phyloP scores from a whole-genome alignment of 305 asterid genomes.

The Fraxinus baroniana region DNA sequence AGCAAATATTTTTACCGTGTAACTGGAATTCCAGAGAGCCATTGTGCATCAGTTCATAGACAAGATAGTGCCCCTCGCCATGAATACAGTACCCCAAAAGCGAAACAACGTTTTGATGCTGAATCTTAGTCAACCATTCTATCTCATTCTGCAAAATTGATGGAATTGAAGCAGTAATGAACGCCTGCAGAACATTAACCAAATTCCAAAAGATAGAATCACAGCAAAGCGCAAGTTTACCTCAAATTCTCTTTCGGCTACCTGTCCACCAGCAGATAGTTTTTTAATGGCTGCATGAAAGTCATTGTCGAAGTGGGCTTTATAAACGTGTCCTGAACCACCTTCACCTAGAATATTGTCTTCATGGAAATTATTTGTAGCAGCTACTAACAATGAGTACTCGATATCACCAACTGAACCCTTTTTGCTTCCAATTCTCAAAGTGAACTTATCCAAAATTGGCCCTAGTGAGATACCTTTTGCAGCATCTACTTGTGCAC shows the following conservation, averaged over 20 bases:
- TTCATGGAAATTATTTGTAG: conserved; percentile 69
- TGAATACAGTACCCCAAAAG: conserved; percentile 79
- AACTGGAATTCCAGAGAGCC: conserved; percentile 75
- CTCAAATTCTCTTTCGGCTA: conserved; percentile 70
- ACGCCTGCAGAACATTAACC: not conserved
- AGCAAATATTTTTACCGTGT: conserved; percentile 53
- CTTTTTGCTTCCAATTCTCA: conserved; percentile 50
- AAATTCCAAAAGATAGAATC: not conserved
- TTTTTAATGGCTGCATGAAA: conserved; percentile 68
- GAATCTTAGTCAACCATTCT: conserved; percentile 62
- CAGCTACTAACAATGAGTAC: conserved; percentile 62
- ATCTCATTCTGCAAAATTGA: conserved; percentile 72
- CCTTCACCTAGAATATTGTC: conserved; percentile 67
- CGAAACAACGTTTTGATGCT: conserved; percentile 77
- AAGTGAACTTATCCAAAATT: conserved; percentile 51
- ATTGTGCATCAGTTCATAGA: conserved; percentile 82
- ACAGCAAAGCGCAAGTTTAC: conserved; percentile 30
- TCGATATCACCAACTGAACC: conserved; percentile 64
- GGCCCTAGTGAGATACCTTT: conserved; percentile 58
- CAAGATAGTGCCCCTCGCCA: conserved; percentile 61
- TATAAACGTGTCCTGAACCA: conserved; percentile 64
- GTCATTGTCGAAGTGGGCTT: conserved; percentile 61
- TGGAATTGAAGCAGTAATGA: conserved; percentile 21
- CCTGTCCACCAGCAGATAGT: conserved; percentile 50
- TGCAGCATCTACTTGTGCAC: conserved; percentile 41